Percentiles rank a stretch among this genome's conserved stretches.
Conservation (phyloP, 495 filamentous ascomycete species). For the Aeminium ludgeri region DNA sequence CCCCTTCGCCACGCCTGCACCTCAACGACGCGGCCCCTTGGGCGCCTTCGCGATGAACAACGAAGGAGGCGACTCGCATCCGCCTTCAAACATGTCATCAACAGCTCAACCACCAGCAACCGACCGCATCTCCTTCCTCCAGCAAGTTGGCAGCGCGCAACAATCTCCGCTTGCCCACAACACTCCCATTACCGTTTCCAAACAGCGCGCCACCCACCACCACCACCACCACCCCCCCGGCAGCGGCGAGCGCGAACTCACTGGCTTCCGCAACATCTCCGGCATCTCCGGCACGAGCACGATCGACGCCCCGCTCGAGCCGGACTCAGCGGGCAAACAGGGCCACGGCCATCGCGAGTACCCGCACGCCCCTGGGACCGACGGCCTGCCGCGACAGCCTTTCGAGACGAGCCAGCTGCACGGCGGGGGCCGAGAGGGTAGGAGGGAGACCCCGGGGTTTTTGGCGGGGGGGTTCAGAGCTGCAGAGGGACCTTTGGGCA, state of each 20-base stretch:
- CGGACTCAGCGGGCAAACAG: neutral
- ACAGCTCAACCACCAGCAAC: neutral
- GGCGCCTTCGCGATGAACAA: neutral
- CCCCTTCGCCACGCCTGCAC: slow-evolving; percentile 9
- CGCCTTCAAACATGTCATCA: slow-evolving; percentile 1
- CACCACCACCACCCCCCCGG: slow-evolving; percentile 1
- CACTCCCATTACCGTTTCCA: neutral
- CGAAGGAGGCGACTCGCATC: slow-evolving; percentile 1
- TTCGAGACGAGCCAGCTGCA: slow-evolving; percentile 9
- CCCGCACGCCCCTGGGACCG: neutral
- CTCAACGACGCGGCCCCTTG: neutral
- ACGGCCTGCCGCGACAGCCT: neutral
- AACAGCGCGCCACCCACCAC: neutral
- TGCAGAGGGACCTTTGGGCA: slow-evolving; percentile 6
- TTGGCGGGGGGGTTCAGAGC: slow-evolving; percentile 2
- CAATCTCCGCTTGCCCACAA: slow-evolving; percentile 1
- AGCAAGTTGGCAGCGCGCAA: neutral
- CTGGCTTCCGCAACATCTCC: slow-evolving; percentile 7
- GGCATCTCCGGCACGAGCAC: slow-evolving; percentile 14
- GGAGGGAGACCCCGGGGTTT: neutral
- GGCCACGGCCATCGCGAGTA: neutral
- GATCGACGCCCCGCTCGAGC: slow-evolving; percentile 12
- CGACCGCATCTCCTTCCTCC: neutral
- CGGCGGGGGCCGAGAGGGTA: neutral
- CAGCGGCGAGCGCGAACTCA: neutral